These are phyloP conservation scores for Panaeolus cyanescens DNA, from an alignment of 768 basidiomycete species.

Conservation along the genomic window DNA sequence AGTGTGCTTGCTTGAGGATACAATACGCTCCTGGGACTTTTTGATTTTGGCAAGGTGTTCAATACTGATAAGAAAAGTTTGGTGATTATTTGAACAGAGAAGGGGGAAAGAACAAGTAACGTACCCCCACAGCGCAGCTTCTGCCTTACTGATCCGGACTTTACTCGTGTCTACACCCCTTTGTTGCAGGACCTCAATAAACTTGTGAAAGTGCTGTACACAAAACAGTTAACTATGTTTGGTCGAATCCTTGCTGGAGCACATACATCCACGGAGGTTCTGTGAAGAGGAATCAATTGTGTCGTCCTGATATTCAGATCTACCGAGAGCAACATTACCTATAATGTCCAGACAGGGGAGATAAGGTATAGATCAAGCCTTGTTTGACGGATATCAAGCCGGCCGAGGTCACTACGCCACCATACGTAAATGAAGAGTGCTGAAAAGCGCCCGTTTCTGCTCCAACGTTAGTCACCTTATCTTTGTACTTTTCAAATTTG, in stretches of 20 bases:
- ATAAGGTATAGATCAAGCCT: slow-evolving; percentile 59
- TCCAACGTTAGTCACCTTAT: not conserved
- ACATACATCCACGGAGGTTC: slow-evolving; percentile 54
- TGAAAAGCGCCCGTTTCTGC: slow-evolving; percentile 60
- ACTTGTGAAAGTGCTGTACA: slow-evolving; percentile 62
- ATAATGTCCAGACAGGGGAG: slow-evolving; percentile 71
- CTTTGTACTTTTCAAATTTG: not conserved
- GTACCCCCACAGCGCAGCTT: slow-evolving; percentile 57
- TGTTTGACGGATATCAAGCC: slow-evolving; percentile 66
- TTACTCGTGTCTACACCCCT: slow-evolving; percentile 61
- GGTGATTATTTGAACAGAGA: not conserved
- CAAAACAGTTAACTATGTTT: not conserved
- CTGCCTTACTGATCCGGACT: slow-evolving; percentile 62
- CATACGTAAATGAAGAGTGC: slow-evolving; percentile 62
- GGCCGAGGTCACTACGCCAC: slow-evolving; percentile 65
- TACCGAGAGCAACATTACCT: slow-evolving; percentile 26
- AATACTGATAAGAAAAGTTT: slow-evolving; percentile 31
- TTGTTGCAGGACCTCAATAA: slow-evolving; percentile 51
- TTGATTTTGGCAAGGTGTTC: slow-evolving; percentile 47
- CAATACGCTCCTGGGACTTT: slow-evolving; percentile 35
- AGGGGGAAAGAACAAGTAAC: slow-evolving; percentile 10
- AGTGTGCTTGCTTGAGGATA: slow-evolving; percentile 34
- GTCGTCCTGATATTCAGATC: not conserved
- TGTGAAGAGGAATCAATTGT: slow-evolving; percentile 14
- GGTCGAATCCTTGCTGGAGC: not conserved